phyloP scores from a whole-genome alignment of 2,329 filamentous ascomycete genomes.

The Trichoderma guizhouense region DNA sequence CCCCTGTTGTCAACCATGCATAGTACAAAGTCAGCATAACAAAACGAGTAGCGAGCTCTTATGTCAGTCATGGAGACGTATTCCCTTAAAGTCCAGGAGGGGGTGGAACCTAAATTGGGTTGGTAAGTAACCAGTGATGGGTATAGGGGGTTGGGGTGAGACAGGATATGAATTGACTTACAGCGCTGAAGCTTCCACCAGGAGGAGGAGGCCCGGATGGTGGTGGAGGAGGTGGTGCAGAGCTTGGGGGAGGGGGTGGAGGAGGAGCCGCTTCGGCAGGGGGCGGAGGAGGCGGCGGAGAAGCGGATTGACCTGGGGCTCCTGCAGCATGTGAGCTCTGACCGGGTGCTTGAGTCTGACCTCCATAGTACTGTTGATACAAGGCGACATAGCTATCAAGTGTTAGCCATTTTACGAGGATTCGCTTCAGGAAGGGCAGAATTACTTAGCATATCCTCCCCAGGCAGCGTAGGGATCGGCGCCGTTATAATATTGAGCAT shows the following conservation, averaged over 20 bases:
- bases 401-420: not conserved
- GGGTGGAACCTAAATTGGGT: constrained; percentile 48
- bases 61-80: constrained; percentile 15
- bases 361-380: constrained; percentile 68
- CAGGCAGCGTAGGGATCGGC: constrained; percentile 86
- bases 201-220: constrained; percentile 44
- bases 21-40: constrained; percentile 19
- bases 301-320: constrained; percentile 44
- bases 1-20: constrained; percentile 20
- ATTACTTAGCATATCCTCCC: constrained; percentile 78
- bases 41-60: constrained; percentile 18
- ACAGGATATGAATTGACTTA: constrained; percentile 39
- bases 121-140: not conserved
- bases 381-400: constrained; percentile 58
- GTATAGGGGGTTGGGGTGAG: not conserved
- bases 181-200: constrained; percentile 59
- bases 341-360: constrained; percentile 43
- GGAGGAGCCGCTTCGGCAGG: constrained; percentile 60
- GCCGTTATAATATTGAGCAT: constrained; percentile 74
- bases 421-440: not conserved
- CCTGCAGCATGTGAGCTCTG: constrained; percentile 41
- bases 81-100: constrained; percentile 49
- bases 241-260: constrained; percentile 55
- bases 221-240: constrained; percentile 54
- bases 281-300: constrained; percentile 57